Evolutionary conservation across 495 filamentous ascomycete species (phyloP).

Genomic region (Barbatosphaeria neglecta): DNA sequence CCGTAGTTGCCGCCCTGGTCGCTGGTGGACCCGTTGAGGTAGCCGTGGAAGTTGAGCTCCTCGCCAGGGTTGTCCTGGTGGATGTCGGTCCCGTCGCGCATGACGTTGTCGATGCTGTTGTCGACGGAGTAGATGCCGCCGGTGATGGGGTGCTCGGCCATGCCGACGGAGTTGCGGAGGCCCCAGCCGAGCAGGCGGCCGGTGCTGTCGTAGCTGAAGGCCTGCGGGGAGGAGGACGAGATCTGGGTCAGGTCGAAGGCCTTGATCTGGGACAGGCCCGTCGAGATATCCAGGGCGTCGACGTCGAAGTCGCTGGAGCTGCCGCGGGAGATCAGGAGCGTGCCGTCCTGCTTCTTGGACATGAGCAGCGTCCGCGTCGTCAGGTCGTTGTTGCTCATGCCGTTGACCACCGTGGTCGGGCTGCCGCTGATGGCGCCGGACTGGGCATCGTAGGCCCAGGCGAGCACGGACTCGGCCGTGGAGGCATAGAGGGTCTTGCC

Average conservation of each 20-base stretch:
- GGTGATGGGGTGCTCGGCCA: constrained; percentile 41
- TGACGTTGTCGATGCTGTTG: constrained; percentile 57
- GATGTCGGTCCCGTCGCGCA: constrained; percentile 41
- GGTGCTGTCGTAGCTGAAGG: constrained; percentile 26
- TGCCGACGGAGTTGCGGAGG: constrained; percentile 58
- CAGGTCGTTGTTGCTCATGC: constrained; percentile 50
- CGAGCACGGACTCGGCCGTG: constrained; percentile 39
- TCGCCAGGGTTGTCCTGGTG: constrained; percentile 64
- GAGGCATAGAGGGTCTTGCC: constrained; percentile 57
- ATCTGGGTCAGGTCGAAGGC: constrained; percentile 46
- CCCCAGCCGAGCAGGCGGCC: constrained; percentile 60
- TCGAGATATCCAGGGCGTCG: constrained; percentile 26
- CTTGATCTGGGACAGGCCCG: constrained; percentile 52
- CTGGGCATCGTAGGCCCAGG: constrained; percentile 48
- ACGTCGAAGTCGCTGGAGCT: constrained; percentile 50
- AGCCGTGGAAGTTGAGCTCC: constrained; percentile 55
- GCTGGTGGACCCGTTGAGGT: constrained; percentile 32
- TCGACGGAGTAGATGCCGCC: constrained; percentile 58
- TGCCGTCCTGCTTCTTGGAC: constrained; percentile 30
- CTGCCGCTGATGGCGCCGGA: constrained; percentile 26
- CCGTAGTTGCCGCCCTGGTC: constrained; percentile 36
- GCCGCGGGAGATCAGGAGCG: constrained; percentile 52
- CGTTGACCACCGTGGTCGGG: constrained; percentile 36
- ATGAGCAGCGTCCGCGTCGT: constrained; percentile 51
- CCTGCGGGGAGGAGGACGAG: constrained; percentile 21